Base-by-base conservation (phyloP, 805 yeast species). In the Suhomyces faveliae region DNA sequence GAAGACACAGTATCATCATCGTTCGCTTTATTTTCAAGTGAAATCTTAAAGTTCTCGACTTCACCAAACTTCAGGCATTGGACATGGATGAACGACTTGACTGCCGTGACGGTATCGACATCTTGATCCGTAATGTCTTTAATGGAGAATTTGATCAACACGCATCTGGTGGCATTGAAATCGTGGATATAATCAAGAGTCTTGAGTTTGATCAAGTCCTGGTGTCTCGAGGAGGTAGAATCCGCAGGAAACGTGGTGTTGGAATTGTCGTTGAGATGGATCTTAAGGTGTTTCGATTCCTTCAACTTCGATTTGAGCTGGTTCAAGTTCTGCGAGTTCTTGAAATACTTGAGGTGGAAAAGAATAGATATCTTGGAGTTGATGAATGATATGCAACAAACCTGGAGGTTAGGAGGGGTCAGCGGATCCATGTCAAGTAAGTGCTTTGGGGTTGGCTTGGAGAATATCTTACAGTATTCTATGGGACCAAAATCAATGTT, bases 401-500 rank as follows among this genome's bases (percentile, higher is more conserved):
- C 53, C 43, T 70, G 63, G 38, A 59, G 35, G 19, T 48, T 52
- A 20, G 45, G 48, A 11, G 55, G 52, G 17, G 54, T 45, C 2
- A 21, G 24, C 3, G 54, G 51, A 23, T 53, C 52, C 11, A 22
- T 19, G 6, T 48, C 52, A 24, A 43, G 21, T 4, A 53, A 33
- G 20, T 50, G 49, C 25, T 41, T 48, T 8, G 68, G 66, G 7
- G 70, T 60, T 11, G 63, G 60, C 35, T 57, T 63, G 13, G 66
- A 57, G 48, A 71, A 61, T 48, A 79, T 59, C 46, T 75, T 73
- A 51, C 81, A 73, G 55, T 78, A 79, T 60, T 85, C 90, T 29
- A 85, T 73, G 0, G 88, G 86, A 3, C 87, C 88, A 58, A 61
- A 73, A 38, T 78, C 78, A 8, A 84, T 70, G 25, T 67, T 62